Evolutionary conservation across 805 yeast species (phyloP), one percentile per base, ranked within the genome.

Genomic region (Tetrapisispora taiwanensis): DNA sequence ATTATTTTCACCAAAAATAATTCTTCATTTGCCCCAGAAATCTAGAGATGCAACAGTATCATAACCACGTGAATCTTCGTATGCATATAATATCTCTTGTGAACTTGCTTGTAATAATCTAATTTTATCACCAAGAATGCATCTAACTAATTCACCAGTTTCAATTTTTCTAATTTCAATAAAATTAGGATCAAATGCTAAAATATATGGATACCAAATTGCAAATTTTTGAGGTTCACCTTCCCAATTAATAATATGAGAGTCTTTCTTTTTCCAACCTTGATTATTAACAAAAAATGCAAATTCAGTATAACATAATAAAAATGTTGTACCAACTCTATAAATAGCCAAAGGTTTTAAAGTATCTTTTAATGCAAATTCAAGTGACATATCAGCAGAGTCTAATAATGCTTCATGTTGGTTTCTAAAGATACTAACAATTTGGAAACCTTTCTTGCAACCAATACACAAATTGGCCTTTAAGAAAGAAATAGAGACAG

Each of bases 331-430:
- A 46, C 90, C 92, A 46, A 92, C 79, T 48, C 95, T 76, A 61
- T 90, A 94, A 47, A 92, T 87, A 4, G 94, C 88, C 62, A 88
- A 76, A 17, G 98, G 98, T 56, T 85, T 84, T 48, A 90, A 73
- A 78, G 84, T 46, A 79, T 85, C 67, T 39, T 54, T 58, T 24
- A 62, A 42, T 13, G 92, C 97, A 69, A 92, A 92, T 58, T 92
- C 98, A 43, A 92, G 71, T 17, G 97, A 87, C 0, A 97, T 94
- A 59, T 92, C 98, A 0, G 97, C 98, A n/a, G 95, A 96, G 66
- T 92, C 97, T 54, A 92, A 70, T 42, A 92, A 74, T 9, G 92
- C 79, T 65, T 92, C 97, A 64, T 84, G 87, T 47, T 80, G 84
- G 47, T 85, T 82, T 43, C 83, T 85, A 48, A 83, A 84, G 36